A percentile compares a stretch with the other conserved stretches of the same genome.
Conservation (phyloP, 2,329 filamentous ascomycete species). For the Fusarium luffae region DNA sequence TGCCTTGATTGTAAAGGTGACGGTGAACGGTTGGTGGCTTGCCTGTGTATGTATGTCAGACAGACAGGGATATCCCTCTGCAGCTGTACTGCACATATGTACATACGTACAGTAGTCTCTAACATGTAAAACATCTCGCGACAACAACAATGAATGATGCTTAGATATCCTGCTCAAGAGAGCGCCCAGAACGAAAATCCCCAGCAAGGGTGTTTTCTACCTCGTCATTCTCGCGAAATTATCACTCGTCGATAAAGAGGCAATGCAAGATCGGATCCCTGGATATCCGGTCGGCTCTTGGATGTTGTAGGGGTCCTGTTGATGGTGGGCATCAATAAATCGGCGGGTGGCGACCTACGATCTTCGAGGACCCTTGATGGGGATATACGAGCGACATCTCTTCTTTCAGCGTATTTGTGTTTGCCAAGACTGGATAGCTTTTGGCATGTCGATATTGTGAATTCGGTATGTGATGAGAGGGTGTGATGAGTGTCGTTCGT, state of each 20-base stretch:
- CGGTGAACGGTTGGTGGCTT: conserved; percentile 41
- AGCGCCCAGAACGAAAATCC: not conserved
- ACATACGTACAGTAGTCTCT: not conserved
- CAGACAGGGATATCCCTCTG: conserved; percentile 27
- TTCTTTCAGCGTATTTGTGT: conserved; percentile 19
- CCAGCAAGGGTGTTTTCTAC: not conserved
- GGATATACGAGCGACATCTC: conserved; percentile 12
- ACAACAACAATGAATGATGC: conserved; percentile 17
- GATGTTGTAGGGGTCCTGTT: conserved; percentile 12
- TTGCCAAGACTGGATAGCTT: conserved; percentile 3
- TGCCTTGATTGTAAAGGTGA: conserved; percentile 41
- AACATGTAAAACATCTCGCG: not conserved
- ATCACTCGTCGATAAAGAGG: conserved; percentile 3
- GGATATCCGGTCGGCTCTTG: conserved; percentile 31
- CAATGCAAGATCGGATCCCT: conserved; percentile 27
- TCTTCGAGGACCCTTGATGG: conserved; percentile 16
- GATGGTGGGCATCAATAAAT: conserved; percentile 24
- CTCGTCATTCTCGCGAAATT: conserved; percentile 24
- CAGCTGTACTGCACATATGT: not conserved
- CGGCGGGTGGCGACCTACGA: conserved; percentile 30
- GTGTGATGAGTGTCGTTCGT: conserved; percentile 7
- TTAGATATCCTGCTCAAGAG: conserved; percentile 1
- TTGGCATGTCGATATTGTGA: not conserved
- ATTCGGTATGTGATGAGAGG: conserved; percentile 21
- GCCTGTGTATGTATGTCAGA: conserved; percentile 29